Percentiles rank a stretch among this genome's conserved stretches.
phyloP scores from a whole-genome alignment of 768 basidiomycete genomes.

The Wakefieldia striispora region DNA sequence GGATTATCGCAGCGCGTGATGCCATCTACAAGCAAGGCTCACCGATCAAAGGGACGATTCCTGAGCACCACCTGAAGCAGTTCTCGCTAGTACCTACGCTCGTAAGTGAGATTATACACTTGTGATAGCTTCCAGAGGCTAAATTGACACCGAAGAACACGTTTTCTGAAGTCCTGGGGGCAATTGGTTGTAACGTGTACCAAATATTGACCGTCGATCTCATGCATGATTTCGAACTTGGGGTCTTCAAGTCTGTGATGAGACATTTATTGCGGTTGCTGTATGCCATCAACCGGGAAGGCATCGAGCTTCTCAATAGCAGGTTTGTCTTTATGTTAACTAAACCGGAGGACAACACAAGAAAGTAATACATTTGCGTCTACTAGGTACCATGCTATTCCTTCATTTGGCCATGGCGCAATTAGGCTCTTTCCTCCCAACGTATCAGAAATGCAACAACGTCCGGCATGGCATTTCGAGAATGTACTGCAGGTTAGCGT shows the following conservation, averaged over 20 bases:
- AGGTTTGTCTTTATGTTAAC: constrained; percentile 11
- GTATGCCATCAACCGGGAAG: constrained; percentile 1
- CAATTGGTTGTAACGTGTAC: not conserved
- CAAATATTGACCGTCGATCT: constrained; percentile 24
- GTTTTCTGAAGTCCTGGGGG: not conserved
- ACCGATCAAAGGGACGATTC: constrained; percentile 4
- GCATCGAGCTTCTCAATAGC: constrained; percentile 22
- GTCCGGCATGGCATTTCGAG: constrained; percentile 15
- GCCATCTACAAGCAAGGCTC: constrained; percentile 4
- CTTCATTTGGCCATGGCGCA: constrained; percentile 22
- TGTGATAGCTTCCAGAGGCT: too few species aligned
- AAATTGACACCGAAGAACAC: constrained; percentile 4
- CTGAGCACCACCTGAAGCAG: constrained; percentile 1
- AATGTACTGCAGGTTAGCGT: constrained; percentile 10
- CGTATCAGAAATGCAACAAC: constrained; percentile 37
- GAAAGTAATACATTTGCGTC: too few species aligned
- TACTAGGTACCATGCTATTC: constrained; percentile 14
- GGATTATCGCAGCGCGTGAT: not conserved
- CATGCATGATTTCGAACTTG: constrained; percentile 42
- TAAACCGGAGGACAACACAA: too few species aligned
- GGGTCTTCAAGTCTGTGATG: constrained; percentile 37
- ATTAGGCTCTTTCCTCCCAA: constrained; percentile 38
- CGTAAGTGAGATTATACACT: constrained; percentile 26
- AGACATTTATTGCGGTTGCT: constrained; percentile 36
- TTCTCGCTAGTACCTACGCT: constrained; percentile 11